Base-by-base conservation (phyloP, 2,329 filamentous ascomycete species). In the Monosporascus sp. region DNA sequence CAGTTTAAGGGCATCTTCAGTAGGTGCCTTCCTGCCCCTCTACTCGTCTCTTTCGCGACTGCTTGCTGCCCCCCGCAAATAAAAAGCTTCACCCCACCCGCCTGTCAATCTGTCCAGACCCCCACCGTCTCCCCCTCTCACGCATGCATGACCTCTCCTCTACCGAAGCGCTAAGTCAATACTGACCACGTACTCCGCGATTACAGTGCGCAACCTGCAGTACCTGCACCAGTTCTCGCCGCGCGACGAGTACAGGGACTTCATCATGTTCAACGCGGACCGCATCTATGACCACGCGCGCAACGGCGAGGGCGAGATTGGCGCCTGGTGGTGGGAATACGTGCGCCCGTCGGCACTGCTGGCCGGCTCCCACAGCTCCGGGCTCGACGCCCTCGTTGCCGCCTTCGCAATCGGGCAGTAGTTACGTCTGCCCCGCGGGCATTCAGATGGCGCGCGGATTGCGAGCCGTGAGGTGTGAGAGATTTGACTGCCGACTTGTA, bases 1-100 rank as follows among this genome's bases (percentile, higher is more conserved):
- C 83, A 88, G 62, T 91, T 90, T 77, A 90, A 91, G 68, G 87
- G 87, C 3, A 74, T 89, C 37, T 88, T 89, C 58, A 46, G 43
- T 46, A 31, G 31, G 43, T 4, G 14, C 24, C 22, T 24, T 8
- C 19, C 14, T n/a, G 20, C 19, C 40, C n/a, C 17, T 24, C 4
- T 43, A 14, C 19, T 43, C n/a, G 6, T 8, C 14, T 16, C 5
- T 19, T 5, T 11, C 9, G 9, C 5, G n/a, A n/a, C 17, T 20
- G 5, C 16, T 24, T 11, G 9, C 27, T 31, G 8, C 4, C 27
- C 27, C 27, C 9, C 1, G 7, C 2, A 43, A 11, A 43, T 2
- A 20, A 20, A 43, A n/a, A 16, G 19, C 7, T 11, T 14, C 40
- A 43, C 4, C 8, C n/a, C 2, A 6, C 16, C 20, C 3, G 38